Conservation (phyloP, 2,329 filamentous ascomycete species). For the Colletotrichum sp. region DNA sequence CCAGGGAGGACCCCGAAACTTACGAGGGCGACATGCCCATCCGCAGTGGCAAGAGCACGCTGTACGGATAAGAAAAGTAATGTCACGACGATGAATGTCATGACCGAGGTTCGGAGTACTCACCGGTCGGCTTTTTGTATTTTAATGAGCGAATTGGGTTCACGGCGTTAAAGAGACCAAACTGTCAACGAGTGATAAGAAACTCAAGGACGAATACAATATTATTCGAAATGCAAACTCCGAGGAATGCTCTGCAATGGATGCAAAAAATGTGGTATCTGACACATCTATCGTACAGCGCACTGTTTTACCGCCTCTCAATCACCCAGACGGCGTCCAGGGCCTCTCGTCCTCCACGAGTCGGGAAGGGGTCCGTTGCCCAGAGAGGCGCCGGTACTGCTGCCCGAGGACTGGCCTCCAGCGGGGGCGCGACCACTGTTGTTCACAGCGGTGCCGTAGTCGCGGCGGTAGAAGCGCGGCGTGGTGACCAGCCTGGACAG, state of each 20-base stretch:
- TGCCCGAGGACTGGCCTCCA: conserved; percentile 37
- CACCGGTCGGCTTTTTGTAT: neutral
- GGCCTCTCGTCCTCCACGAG: conserved; percentile 68
- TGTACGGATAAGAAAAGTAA: conserved; percentile 33
- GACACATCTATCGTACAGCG: neutral
- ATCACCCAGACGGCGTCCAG: conserved; percentile 66
- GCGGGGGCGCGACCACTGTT: conserved; percentile 33
- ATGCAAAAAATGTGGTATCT: neutral
- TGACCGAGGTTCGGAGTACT: neutral
- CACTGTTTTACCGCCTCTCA: neutral
- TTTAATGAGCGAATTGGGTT: neutral
- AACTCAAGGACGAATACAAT: conserved; percentile 12
- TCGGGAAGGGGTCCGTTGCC: conserved; percentile 60
- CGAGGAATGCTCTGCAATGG: neutral
- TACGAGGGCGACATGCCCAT: conserved; percentile 34
- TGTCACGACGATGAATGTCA: neutral
- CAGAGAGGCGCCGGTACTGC: conserved; percentile 44
- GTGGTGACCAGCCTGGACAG: conserved; percentile 70
- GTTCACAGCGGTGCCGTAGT: conserved; percentile 66
- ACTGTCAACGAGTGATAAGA: neutral
- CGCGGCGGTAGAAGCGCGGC: conserved; percentile 51
- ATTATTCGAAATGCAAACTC: conserved; percentile 16
- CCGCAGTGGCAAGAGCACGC: conserved; percentile 36
- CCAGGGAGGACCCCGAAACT: neutral
- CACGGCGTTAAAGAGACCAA: neutral